Conservation (phyloP, 2,329 filamentous ascomycete genomes). For the Diaporthe ilicicola region DNA sequence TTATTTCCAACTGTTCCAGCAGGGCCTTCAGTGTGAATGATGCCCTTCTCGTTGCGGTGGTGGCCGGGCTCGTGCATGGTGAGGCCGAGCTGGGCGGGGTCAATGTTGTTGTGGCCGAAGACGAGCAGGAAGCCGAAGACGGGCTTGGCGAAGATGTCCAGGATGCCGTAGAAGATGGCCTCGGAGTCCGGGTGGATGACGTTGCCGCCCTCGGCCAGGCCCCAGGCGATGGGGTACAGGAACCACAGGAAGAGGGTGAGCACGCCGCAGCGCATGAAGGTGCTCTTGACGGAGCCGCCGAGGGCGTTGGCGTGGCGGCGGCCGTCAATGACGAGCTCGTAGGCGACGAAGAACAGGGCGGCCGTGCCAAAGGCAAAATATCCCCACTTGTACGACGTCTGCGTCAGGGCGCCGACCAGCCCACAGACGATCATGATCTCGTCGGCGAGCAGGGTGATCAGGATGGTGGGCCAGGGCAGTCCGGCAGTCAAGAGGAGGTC, state of each 20-base stretch:
- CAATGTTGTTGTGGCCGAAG: conserved; percentile 69
- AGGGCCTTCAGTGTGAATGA: neutral
- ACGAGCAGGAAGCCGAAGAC: conserved; percentile 69
- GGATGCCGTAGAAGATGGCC: conserved; percentile 72
- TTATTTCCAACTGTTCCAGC: neutral
- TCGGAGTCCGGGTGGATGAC: conserved; percentile 72
- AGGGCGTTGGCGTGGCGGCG: conserved; percentile 63
- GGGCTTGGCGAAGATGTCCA: conserved; percentile 72
- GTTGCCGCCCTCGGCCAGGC: conserved; percentile 70
- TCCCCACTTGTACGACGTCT: conserved; percentile 72
- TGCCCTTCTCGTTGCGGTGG: neutral
- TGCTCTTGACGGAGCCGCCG: conserved; percentile 60
- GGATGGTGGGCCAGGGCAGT: conserved; percentile 70
- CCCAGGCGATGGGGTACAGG: conserved; percentile 72
- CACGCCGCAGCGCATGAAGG: conserved; percentile 64
- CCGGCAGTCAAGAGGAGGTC: conserved; percentile 70
- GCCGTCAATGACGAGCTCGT: conserved; percentile 64
- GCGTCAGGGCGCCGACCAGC: conserved; percentile 71
- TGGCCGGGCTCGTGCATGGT: conserved; percentile 42
- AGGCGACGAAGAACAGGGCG: conserved; percentile 68
- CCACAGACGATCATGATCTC: conserved; percentile 74
- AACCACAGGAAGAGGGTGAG: conserved; percentile 70
- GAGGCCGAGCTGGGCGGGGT: conserved; percentile 64
- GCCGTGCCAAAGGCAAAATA: conserved; percentile 67
- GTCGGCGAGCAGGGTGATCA: conserved; percentile 69